A percentile compares a stretch with the other conserved stretches of the same genome.
Conservation (phyloP, 192 early-diverging fungal species). For the Chytriomyces hyalinus region DNA sequence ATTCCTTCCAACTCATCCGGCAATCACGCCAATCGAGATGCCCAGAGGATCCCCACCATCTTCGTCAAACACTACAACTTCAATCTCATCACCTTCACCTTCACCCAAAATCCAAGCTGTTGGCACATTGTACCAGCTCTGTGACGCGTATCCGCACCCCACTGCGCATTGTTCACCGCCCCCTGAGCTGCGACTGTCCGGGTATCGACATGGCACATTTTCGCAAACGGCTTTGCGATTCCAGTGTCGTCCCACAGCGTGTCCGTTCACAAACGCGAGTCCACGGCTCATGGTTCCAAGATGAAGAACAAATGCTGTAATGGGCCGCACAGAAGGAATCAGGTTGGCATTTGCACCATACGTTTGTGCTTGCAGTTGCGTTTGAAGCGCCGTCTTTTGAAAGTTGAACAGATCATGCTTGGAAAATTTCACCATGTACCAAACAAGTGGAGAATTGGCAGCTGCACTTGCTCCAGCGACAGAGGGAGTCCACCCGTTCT, state of each 20-base stretch:
- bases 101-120: slow-evolving; percentile 33
- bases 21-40: slow-evolving; percentile 31
- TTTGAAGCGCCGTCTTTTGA: slow-evolving; percentile 2
- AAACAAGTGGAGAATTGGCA: slow-evolving; percentile 9
- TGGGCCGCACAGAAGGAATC: not conserved
- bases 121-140: slow-evolving; percentile 49
- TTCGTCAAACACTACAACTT: slow-evolving; percentile 49
- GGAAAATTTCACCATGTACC: slow-evolving; percentile 27
- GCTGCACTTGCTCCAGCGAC: not conserved
- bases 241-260: slow-evolving; percentile 47
- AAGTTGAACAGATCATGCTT: slow-evolving; percentile 10
- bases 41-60: slow-evolving; percentile 46
- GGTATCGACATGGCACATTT: slow-evolving; percentile 18
- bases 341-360: not conserved
- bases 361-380: slow-evolving; percentile 1
- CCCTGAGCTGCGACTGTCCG: slow-evolving; percentile 9
- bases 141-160: slow-evolving; percentile 32
- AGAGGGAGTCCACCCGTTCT: not conserved
- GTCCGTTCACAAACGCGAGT: slow-evolving; percentile 42
- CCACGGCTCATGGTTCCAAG: slow-evolving; percentile 42
- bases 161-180: slow-evolving; percentile 36
- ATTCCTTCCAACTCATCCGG: slow-evolving; percentile 16
- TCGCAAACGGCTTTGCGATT: slow-evolving; percentile 14
- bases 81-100: slow-evolving; percentile 18
- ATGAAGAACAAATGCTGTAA: slow-evolving; percentile 38